These are phyloP conservation scores for Lippia alba DNA, from an alignment of 305 asterid species.

Conservation along the genomic window DNA sequence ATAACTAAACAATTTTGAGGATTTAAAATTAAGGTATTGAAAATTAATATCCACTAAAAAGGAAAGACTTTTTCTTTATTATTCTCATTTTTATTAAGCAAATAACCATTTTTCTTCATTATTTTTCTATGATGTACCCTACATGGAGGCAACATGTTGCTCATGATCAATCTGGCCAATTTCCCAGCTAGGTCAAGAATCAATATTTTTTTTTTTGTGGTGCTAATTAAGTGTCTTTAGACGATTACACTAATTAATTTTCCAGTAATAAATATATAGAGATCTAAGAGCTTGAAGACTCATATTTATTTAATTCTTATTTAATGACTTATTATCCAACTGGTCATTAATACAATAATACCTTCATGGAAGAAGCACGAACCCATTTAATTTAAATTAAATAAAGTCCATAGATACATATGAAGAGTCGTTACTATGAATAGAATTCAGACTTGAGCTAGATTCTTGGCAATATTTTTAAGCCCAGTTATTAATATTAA, in stretches of 20 bases:
- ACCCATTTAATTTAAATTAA: constrained; percentile 14
- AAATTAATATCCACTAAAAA: not conserved
- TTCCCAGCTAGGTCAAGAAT: constrained; percentile 29
- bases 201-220: constrained; percentile 4
- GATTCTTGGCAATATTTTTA: constrained; percentile 42
- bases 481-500: constrained; percentile 30
- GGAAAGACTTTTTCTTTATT: not conserved
- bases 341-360: not conserved
- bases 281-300: constrained; percentile 28
- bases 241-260: not conserved
- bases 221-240: not conserved
- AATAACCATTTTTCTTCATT: not conserved
- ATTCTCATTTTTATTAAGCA: no score
- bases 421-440: constrained; percentile 26
- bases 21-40: not conserved
- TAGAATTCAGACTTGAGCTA: constrained; percentile 32
- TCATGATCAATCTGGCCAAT: constrained; percentile 23
- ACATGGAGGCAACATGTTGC: constrained; percentile 44
- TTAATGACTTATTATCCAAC: constrained; percentile 27
- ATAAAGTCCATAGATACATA: constrained; percentile 12
- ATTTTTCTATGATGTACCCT: constrained; percentile 24
- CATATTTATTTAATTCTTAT: not conserved
- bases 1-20: no score
- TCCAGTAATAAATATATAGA: not conserved
- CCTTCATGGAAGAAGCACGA: constrained; percentile 31